Evolutionary conservation across 1,139 yeast species (phyloP).

Genomic region (Magnusiomyces fungicola): DNA sequence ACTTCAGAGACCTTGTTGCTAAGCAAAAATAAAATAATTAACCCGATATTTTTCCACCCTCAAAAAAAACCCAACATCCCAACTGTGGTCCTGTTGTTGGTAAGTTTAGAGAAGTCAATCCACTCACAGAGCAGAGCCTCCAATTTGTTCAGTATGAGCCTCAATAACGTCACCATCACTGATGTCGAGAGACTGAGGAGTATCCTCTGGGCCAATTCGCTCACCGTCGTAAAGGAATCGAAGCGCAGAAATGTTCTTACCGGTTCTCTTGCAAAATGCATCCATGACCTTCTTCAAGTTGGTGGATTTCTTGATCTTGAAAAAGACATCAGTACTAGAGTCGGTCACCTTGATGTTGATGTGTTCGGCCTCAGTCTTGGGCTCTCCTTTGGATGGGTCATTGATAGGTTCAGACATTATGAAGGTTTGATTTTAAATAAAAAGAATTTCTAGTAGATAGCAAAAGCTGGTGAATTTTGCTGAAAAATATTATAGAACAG

Average conservation of each 20-base stretch:
- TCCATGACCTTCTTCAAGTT: slow-evolving; percentile 94
- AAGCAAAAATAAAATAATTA: too few species aligned
- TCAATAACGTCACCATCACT: slow-evolving; percentile 95
- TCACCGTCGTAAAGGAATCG: slow-evolving; percentile 92
- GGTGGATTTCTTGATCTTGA: slow-evolving; percentile 89
- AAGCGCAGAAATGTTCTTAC: slow-evolving; percentile 72
- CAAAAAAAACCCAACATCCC: too few species aligned
- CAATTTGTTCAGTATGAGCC: slow-evolving; percentile 84
- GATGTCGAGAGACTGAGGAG: slow-evolving; percentile 87
- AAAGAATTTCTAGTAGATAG: background rate
- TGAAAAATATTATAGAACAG: background rate
- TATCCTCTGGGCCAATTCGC: slow-evolving; percentile 77
- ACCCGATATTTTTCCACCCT: too few species aligned
- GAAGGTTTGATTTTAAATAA: background rate
- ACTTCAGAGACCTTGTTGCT: too few species aligned
- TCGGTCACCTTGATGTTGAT: slow-evolving; percentile 92
- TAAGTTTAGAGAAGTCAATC: too few species aligned
- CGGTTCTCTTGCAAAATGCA: slow-evolving; percentile 96
- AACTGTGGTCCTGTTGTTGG: too few species aligned
- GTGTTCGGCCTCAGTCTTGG: slow-evolving; percentile 42
- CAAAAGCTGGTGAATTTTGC: background rate
- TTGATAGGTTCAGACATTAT: too few species aligned
- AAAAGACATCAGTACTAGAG: slow-evolving; percentile 87
- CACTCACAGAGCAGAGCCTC: background rate
- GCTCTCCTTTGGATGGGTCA: background rate